Conservation (phyloP, 2,329 filamentous ascomycete species). For the Apiospora arundinis region DNA sequence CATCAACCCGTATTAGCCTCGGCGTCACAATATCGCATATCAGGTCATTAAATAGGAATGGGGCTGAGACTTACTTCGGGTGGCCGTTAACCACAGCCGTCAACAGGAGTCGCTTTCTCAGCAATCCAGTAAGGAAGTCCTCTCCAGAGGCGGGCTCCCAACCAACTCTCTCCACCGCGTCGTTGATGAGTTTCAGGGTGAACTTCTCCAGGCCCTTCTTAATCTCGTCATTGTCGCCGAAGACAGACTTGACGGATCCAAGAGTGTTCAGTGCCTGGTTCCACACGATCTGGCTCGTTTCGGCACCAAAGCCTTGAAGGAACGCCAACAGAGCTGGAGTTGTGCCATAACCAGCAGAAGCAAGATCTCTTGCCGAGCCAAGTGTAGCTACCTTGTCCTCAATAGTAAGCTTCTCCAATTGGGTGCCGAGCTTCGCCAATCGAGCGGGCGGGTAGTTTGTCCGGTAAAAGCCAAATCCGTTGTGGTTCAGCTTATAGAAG, state of each 20-base stretch:
- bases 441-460: constrained; percentile 91
- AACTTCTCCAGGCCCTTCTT: constrained; percentile 79
- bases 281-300: constrained; percentile 89
- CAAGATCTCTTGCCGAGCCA: constrained; percentile 87
- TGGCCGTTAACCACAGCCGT: constrained; percentile 80
- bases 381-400: constrained; percentile 94
- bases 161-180: constrained; percentile 79
- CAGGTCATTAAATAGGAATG: neutral
- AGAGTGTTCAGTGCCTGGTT: constrained; percentile 82
- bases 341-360: constrained; percentile 83
- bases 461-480: constrained; percentile 87
- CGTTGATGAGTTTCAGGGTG: constrained; percentile 75
- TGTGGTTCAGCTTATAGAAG: constrained; percentile 94
- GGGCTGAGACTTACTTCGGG: constrained; percentile 62
- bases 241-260: constrained; percentile 80
- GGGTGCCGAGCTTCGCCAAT: constrained; percentile 78
- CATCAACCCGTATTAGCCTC: constrained; percentile 27
- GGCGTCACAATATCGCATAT: constrained; percentile 28
- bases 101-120: constrained; percentile 81
- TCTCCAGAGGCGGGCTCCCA: constrained; percentile 84
- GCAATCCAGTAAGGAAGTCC: constrained; percentile 80
- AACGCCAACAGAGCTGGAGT: constrained; percentile 85
- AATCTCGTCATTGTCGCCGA: constrained; percentile 76
- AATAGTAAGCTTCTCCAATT: constrained; percentile 76
- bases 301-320: constrained; percentile 80